Evolutionary conservation across 139 green algal species (phyloP).

Genomic region (Chlorella sp.): DNA sequence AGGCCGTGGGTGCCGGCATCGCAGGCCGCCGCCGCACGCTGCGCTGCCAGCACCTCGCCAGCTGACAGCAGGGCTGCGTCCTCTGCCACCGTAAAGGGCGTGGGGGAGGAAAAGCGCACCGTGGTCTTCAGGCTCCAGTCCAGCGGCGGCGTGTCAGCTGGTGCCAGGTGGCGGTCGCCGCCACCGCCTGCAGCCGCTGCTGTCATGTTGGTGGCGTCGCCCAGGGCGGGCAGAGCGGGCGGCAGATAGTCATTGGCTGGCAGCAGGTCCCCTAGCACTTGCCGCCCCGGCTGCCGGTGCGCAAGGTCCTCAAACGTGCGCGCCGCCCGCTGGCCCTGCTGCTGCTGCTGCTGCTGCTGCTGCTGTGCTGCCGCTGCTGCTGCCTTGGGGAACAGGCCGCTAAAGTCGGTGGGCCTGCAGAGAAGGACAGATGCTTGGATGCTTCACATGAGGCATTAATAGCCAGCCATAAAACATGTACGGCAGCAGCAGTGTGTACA

Average conservation of each 20-base stretch:
- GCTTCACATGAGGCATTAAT: neutral
- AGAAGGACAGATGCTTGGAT: neutral
- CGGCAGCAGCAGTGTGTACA: neutral
- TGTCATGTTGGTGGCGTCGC: neutral
- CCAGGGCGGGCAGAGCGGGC: neutral
- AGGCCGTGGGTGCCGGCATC: neutral
- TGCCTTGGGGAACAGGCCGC: slow-evolving; percentile 29
- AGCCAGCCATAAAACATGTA: too few species aligned
- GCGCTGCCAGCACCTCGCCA: neutral
- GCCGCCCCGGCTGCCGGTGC: neutral
- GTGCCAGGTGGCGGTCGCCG: slow-evolving; percentile 17
- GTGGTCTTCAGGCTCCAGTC: slow-evolving; percentile 50
- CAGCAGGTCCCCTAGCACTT: neutral
- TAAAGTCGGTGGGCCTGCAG: slow-evolving; percentile 25
- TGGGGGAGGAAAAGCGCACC: slow-evolving; percentile 36
- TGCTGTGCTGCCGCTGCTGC: neutral
- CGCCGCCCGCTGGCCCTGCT: neutral
- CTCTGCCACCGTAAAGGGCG: slow-evolving; percentile 35
- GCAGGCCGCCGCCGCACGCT: neutral
- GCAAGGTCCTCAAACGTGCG: slow-evolving; percentile 27
- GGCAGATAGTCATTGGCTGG: neutral
- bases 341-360: neutral
- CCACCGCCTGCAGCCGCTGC: neutral
- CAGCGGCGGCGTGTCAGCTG: slow-evolving; percentile 22
- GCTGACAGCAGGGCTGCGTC: slow-evolving; percentile 9